phyloP scores from a whole-genome alignment of 2,329 filamentous ascomycete species.

The Monosporascus cannonballus region DNA sequence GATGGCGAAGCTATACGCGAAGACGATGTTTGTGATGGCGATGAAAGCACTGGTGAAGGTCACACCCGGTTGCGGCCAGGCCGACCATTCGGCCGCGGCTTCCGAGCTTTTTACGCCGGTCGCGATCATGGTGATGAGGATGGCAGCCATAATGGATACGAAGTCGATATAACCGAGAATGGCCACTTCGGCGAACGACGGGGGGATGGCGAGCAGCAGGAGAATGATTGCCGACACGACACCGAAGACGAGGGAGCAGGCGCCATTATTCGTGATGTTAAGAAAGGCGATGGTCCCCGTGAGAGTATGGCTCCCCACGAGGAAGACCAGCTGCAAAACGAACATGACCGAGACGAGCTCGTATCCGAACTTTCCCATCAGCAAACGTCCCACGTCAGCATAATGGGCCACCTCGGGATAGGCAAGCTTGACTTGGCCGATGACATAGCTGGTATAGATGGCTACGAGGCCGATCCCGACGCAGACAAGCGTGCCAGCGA shows the following conservation, averaged over 20 bases:
- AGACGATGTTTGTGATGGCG: slow-evolving; percentile 54
- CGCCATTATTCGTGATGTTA: slow-evolving; percentile 47
- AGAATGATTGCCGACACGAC: slow-evolving; percentile 49
- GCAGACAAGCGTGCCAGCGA: slow-evolving; percentile 38
- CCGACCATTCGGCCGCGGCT: slow-evolving; percentile 23
- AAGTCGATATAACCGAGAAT: slow-evolving; percentile 55
- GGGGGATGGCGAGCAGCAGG: slow-evolving; percentile 47
- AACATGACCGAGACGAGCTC: slow-evolving; percentile 49
- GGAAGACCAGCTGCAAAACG: slow-evolving; percentile 54
- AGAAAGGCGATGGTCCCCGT: slow-evolving; percentile 58
- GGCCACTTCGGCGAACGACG: slow-evolving; percentile 53
- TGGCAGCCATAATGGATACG: slow-evolving; percentile 49
- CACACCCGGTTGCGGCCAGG: slow-evolving; percentile 27
- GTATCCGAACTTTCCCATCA: slow-evolving; percentile 46
- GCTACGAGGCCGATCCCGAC: slow-evolving; percentile 38
- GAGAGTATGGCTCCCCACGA: slow-evolving; percentile 57
- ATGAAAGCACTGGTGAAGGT: slow-evolving; percentile 43
- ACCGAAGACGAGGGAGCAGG: slow-evolving; percentile 53
- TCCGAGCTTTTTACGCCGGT: slow-evolving; percentile 36
- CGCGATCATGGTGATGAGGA: slow-evolving; percentile 53
- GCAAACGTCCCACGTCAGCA: slow-evolving; percentile 51
- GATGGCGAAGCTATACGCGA: slow-evolving; percentile 47
- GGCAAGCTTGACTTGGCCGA: slow-evolving; percentile 35
- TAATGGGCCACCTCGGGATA: slow-evolving; percentile 27
- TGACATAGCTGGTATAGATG: slow-evolving; percentile 42